Percentiles rank a stretch among this genome's conserved stretches.
Conservation (phyloP, 257 asterid genomes). For the Lavandula angustifolia region DNA sequence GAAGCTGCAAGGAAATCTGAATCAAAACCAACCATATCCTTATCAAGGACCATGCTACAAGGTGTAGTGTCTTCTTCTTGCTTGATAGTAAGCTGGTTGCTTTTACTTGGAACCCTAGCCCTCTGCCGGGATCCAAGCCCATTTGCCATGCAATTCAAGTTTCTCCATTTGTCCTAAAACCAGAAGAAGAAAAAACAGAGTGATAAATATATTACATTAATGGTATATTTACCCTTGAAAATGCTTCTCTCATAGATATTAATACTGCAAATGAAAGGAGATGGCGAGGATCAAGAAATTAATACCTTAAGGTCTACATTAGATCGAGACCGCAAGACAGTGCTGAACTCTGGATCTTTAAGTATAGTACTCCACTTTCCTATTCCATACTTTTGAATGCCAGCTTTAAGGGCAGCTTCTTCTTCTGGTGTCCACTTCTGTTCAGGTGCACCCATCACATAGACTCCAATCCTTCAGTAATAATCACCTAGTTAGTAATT, state of each 20-base stretch:
- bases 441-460: constrained; percentile 94
- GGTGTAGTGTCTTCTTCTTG: too few relatives aligned
- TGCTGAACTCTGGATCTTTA: constrained; percentile 82
- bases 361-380: constrained; percentile 99
- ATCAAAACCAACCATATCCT: constrained; percentile 43
- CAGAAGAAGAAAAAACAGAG: background rate
- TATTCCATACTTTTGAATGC: constrained; percentile 75
- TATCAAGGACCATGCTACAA: constrained; percentile 38
- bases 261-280: constrained; percentile 21
- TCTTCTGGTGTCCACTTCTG: constrained; percentile 97
- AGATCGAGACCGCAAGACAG: constrained; percentile 73
- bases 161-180: constrained; percentile 95
- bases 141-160: constrained; percentile 77
- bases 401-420: constrained; percentile 99
- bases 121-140: constrained; percentile 89
- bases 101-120: constrained; percentile 50
- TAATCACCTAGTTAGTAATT: constrained; percentile 22
- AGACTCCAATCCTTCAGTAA: constrained; percentile 25
- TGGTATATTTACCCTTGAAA: constrained; percentile 8
- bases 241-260: constrained; percentile 20
- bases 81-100: constrained; percentile 45
- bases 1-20: constrained; percentile 41
- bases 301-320: constrained; percentile 96
- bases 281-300: constrained; percentile 1
- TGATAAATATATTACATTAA: background rate